These are phyloP conservation scores for Peronosclerospora sorghi DNA, from an alignment of 352 stramenopile genomes.

Conservation along the genomic window DNA sequence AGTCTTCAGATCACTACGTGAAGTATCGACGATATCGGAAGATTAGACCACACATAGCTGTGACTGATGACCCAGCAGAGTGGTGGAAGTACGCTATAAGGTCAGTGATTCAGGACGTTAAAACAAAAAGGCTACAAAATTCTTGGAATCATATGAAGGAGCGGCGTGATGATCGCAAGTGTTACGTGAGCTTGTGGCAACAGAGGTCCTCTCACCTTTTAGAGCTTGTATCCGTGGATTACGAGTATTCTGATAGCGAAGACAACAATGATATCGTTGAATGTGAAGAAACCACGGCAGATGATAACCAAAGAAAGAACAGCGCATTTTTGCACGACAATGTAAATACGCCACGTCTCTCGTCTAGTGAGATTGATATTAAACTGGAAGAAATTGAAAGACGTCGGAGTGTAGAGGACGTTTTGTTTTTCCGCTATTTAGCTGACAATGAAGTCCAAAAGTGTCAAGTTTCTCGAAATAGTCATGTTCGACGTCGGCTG, in stretches of 20 bases:
- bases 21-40: constrained; percentile 75
- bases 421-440: constrained; percentile 80
- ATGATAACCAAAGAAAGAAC: constrained; percentile 7
- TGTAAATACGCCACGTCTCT: constrained; percentile 6
- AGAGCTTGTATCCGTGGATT: constrained; percentile 23
- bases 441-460: constrained; percentile 44
- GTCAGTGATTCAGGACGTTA: constrained; percentile 46
- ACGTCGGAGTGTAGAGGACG: constrained; percentile 62
- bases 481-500: constrained; percentile 12
- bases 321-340: constrained; percentile 1
- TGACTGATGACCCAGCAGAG: constrained; percentile 43
- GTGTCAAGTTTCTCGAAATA: constrained; percentile 11
- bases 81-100: constrained; percentile 81
- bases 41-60: constrained; percentile 36
- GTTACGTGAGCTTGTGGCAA: constrained; percentile 63
- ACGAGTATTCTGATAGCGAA: constrained; percentile 46
- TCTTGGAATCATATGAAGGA: constrained; percentile 79
- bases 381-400: constrained; percentile 66
- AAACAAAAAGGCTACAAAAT: constrained; percentile 55
- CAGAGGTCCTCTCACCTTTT: constrained; percentile 20
- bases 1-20: constrained; percentile 56
- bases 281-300: constrained; percentile 9
- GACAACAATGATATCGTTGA: constrained; percentile 30
- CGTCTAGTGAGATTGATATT: constrained; percentile 19
- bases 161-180: constrained; percentile 62